A percentile compares a stretch with the other conserved stretches of the same genome.
These are phyloP conservation scores for Termitomyces sp. DNA, from an alignment of 1,284 basidiomycete genomes.

Conservation along the genomic window DNA sequence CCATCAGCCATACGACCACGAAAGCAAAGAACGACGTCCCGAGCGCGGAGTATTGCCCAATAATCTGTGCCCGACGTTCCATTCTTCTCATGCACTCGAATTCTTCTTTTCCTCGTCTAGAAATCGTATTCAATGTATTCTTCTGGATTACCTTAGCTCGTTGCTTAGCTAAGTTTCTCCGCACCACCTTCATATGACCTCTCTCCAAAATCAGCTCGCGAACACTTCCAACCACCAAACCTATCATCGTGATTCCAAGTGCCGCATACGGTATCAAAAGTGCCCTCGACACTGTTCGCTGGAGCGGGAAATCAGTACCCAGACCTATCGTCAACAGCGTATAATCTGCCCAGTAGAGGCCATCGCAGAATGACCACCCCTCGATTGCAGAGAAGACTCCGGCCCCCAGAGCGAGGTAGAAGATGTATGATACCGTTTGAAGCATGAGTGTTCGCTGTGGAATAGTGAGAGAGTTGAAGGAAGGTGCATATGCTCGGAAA, in stretches of 20 bases:
- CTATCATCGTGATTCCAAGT: constrained; percentile 15
- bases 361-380: constrained; percentile 26
- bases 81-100: constrained; percentile 32
- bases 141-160: constrained; percentile 19
- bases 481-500: too few relatives aligned
- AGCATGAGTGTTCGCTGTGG: background rate
- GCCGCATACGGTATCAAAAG: constrained; percentile 9
- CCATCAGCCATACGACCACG: constrained; percentile 32
- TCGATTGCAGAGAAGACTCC: constrained; percentile 17
- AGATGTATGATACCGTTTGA: too few relatives aligned
- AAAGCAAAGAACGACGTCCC: constrained; percentile 26
- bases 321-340: constrained; percentile 35
- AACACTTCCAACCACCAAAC: constrained; percentile 31
- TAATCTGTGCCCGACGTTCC: constrained; percentile 14
- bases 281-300: constrained; percentile 21
- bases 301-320: constrained; percentile 32
- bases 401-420: constrained; percentile 32
- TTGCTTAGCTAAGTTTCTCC: constrained; percentile 27
- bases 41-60: constrained; percentile 24
- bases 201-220: constrained; percentile 32
- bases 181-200: constrained; percentile 27
- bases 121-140: constrained; percentile 15
- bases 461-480: background rate
- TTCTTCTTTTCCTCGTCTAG: constrained; percentile 22
- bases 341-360: constrained; percentile 37